A percentile compares a stretch with the other conserved stretches of the same genome.
Evolutionary conservation across 1,284 basidiomycete genomes (phyloP).

Genomic region (Flammula alnicola): DNA sequence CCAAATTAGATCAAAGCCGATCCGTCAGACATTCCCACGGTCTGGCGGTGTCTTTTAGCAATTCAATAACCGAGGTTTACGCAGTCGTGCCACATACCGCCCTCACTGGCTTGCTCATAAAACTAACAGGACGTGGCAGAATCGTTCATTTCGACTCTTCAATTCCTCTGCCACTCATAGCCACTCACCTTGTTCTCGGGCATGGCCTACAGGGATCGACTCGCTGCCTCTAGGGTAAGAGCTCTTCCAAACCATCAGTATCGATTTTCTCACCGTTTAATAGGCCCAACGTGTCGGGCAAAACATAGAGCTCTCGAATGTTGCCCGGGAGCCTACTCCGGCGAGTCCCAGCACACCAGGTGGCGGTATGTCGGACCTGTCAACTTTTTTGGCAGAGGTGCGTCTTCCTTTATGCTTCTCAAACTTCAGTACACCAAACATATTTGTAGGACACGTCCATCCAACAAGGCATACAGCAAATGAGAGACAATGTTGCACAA

Average conservation of each 20-base stretch:
- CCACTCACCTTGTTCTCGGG: not conserved
- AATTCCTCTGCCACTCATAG: conserved; percentile 3
- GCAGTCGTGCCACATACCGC: not conserved
- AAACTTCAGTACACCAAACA: conserved; percentile 1
- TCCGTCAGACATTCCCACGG: conserved; percentile 12
- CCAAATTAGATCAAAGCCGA: not conserved
- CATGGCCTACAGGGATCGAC: conserved; percentile 36
- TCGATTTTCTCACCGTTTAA: conserved; percentile 3
- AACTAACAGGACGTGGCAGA: too few relatives aligned
- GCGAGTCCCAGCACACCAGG: conserved; percentile 17
- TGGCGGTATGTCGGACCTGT: conserved; percentile 21
- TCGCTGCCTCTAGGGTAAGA: conserved; percentile 38
- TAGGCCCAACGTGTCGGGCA: conserved; percentile 29
- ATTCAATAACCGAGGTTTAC: not conserved
- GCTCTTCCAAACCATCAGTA: not conserved
- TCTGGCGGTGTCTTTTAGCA: not conserved
- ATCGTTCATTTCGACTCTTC: not conserved
- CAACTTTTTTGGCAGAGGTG: conserved; percentile 38
- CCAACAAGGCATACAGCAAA: conserved; percentile 59
- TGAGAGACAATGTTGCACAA: conserved; percentile 59
- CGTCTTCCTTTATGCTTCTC: conserved; percentile 3
- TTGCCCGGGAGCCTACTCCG: conserved; percentile 19
- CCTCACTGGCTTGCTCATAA: too few relatives aligned
- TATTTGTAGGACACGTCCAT: conserved; percentile 51
- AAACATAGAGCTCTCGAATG: conserved; percentile 33